phyloP scores from a whole-genome alignment of 768 basidiomycete genomes.

The Panus rudis region DNA sequence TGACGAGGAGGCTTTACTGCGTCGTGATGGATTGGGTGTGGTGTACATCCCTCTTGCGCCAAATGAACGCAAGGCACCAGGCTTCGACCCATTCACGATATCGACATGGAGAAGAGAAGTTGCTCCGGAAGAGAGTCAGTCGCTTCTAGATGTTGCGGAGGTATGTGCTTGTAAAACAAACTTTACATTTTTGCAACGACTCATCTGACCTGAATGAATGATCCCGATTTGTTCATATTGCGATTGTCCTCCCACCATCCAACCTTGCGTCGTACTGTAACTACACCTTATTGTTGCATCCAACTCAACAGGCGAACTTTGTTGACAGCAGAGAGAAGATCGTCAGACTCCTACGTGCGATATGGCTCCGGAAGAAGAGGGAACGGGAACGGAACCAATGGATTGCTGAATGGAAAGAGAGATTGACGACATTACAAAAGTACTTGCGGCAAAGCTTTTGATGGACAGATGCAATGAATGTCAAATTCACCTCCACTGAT shows the following conservation, averaged over 20 bases:
- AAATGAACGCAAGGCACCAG: slow-evolving; percentile 16
- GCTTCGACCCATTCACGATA: slow-evolving; percentile 19
- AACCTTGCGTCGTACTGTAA: too few relatives aligned
- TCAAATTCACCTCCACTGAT: not conserved
- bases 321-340: slow-evolving; percentile 18
- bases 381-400: slow-evolving; percentile 13
- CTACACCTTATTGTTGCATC: not conserved
- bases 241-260: not conserved
- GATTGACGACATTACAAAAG: slow-evolving; percentile 6
- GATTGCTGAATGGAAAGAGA: too few relatives aligned
- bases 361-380: slow-evolving; percentile 21
- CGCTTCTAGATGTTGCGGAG: slow-evolving; percentile 18
- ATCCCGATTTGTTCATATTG: not conserved
- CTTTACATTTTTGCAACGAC: too few relatives aligned
- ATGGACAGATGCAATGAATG: not conserved
- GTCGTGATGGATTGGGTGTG: slow-evolving; percentile 18
- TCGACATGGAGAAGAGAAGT: slow-evolving; percentile 23
- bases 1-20: slow-evolving; percentile 19
- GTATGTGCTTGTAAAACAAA: slow-evolving; percentile 1
- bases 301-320: slow-evolving; percentile 16
- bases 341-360: slow-evolving; percentile 18
- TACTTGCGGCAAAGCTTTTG: slow-evolving; percentile 4
- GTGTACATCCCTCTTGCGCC: slow-evolving; percentile 22
- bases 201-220: too few relatives aligned
- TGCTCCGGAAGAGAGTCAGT: slow-evolving; percentile 15